Evolutionary conservation across 768 basidiomycete species (phyloP), one percentile per base, ranked within the genome.

Genomic region (Paxillus rubicundulus): DNA sequence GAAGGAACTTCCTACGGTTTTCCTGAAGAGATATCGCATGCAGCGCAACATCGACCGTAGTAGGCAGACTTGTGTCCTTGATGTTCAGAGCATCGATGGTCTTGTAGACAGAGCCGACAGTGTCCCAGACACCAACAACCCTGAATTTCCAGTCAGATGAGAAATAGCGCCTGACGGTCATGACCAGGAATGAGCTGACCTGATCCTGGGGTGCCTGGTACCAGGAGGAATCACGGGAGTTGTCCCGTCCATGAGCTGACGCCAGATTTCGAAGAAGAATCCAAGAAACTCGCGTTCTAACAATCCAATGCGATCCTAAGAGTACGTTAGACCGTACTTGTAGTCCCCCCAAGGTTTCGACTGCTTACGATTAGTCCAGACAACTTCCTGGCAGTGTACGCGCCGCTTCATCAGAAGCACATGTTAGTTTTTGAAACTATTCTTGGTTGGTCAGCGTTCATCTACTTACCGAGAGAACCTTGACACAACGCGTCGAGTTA

Each of bases 11-110:
- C 24, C 58, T 30, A 7, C 68, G 51, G 41, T 56, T 54, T 43
- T 69, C 69, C 16, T 68, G 53, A 18, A 69, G 27, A 2, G 65
- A 51, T 17, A 70, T n/a, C 5, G 62, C 65, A 45, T 70, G 69
- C n/a, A 63, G 52, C 1, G 62, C 63, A 14, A 44, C 30, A 4
- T 59, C 50, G 12, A 69, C 52, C 9, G 43, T 53, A 8, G 50
- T 41, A 24, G 59, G 54, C 42, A 62, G 45, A 10, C 42, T 50
- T 16, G 45, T 61, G 43, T 64, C 62, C 14, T 54, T 43, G 37
- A 64, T 64, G 42, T 42, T 45, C 24, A 65, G 39, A 21, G 52
- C 41, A 49, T 55, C 47, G 21, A 40, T 46, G 28, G 43, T 40
- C 13, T 41, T 27, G 18, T n/a, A 56, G 37, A 57, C 44, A 12